Percentiles rank a stretch among this genome's conserved stretches.
Conservation (phyloP, 306 rosid genomes). For the Cucurbita argyrosperma region DNA sequence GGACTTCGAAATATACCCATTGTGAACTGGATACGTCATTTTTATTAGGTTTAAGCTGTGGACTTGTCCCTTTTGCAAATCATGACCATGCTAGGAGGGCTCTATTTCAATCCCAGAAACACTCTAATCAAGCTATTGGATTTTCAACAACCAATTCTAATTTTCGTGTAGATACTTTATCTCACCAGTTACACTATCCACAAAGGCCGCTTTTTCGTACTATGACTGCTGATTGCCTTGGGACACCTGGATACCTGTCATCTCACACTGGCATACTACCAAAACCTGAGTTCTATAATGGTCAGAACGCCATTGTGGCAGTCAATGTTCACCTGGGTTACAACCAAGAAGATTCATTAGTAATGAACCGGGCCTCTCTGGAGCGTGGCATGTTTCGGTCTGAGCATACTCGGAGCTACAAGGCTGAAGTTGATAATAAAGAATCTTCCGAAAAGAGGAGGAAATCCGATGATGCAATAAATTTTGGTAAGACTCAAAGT, state of each 20-base stretch:
- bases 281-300: conserved; percentile 68
- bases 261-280: conserved; percentile 32
- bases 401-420: conserved; percentile 82
- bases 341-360: conserved; percentile 94
- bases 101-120: conserved; percentile 86
- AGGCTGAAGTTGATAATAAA: conserved; percentile 71
- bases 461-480: conserved; percentile 60
- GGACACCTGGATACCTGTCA: conserved; percentile 30
- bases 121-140: conserved; percentile 93
- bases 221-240: conserved; percentile 70
- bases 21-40: conserved; percentile 91
- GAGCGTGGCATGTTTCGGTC: conserved; percentile 98
- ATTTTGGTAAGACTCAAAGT: conserved; percentile 79
- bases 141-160: conserved; percentile 55
- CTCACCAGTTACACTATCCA: conserved; percentile 77
- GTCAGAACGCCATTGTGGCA: conserved; percentile 92
- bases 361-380: conserved; percentile 86
- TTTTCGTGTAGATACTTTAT: conserved; percentile 74
- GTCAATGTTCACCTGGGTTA: conserved; percentile 90
- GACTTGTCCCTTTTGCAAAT: conserved; percentile 78
- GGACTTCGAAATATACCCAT: conserved; percentile 56
- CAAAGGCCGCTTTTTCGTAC: conserved; percentile 80
- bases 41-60: conserved; percentile 70
- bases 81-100: conserved; percentile 96
- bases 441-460: conserved; percentile 61